Percentiles rank a stretch among this genome's conserved stretches.
Conservation (phyloP, 805 yeast species). For the Martiniozyma abietophila region DNA sequence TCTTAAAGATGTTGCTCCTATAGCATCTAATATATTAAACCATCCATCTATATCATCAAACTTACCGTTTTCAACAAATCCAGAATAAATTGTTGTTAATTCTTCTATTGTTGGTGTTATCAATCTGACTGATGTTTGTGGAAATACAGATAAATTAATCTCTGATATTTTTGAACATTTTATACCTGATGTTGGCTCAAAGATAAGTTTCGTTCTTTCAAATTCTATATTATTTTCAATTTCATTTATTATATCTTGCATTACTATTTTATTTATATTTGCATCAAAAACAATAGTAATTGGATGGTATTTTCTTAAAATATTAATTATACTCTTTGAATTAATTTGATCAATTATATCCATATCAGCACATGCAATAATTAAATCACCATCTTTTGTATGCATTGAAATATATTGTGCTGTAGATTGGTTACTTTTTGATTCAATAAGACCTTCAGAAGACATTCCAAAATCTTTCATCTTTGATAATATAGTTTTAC, state of each 20-base stretch:
- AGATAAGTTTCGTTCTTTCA: constrained; percentile 35
- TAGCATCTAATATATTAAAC: constrained; percentile 64
- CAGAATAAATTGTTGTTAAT: constrained; percentile 41
- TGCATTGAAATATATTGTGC: constrained; percentile 73
- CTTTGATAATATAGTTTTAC: constrained; percentile 29
- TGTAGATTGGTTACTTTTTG: constrained; percentile 27
- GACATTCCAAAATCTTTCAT: constrained; percentile 25
- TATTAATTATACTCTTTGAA: constrained; percentile 30
- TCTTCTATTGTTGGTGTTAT: constrained; percentile 67
- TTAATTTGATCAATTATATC: constrained; percentile 47
- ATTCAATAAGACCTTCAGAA: constrained; percentile 31
- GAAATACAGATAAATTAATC: constrained; percentile 34
- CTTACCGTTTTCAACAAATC: constrained; percentile 32
- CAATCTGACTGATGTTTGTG: constrained; percentile 36
- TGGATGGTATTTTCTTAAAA: constrained; percentile 37
- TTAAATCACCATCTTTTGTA: constrained; percentile 46
- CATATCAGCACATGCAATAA: constrained; percentile 84
- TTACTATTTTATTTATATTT: constrained; percentile 42
- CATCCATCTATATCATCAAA: constrained; percentile 52
- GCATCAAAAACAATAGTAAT: constrained; percentile 54
- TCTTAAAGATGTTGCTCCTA: constrained; percentile 43
- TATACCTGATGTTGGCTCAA: constrained; percentile 72
- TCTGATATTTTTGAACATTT: constrained; percentile 46
- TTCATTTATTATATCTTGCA: constrained; percentile 30
- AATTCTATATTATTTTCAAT: constrained; percentile 16